Conservation (phyloP, 139 green algal species). For the Tetradesmus lagerheimii region DNA sequence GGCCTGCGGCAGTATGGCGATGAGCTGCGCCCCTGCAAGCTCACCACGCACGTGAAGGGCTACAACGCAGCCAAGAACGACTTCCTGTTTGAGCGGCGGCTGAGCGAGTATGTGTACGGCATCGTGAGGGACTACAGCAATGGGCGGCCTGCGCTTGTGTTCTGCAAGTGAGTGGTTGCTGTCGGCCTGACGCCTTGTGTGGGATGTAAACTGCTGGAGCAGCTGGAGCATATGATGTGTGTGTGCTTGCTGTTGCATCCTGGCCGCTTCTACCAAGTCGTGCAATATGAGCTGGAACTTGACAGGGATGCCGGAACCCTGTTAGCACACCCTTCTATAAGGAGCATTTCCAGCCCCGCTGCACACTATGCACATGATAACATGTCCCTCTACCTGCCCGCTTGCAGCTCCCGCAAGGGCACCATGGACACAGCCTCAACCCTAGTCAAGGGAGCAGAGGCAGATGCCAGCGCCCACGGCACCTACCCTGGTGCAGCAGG, state of each 20-base stretch:
- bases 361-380: neutral
- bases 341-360: no score
- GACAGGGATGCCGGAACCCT: no score
- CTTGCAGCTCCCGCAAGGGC: conserved; percentile 83
- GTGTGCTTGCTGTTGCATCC: no score
- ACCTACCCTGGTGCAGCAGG: neutral
- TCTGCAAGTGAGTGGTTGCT: conserved; percentile 83
- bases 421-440: conserved; percentile 76
- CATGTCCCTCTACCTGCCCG: neutral
- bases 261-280: no score
- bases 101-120: conserved; percentile 80
- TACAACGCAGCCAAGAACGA: conserved; percentile 82
- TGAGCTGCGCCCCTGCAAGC: conserved; percentile 87
- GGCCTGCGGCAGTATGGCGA: conserved; percentile 81
- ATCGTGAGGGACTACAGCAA: conserved; percentile 81
- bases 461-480: neutral
- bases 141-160: conserved; percentile 89
- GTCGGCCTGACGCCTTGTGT: neutral
- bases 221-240: no score
- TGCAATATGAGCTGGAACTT: no score
- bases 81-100: conserved; percentile 87
- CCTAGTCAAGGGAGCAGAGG: conserved; percentile 61
- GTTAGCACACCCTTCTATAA: no score
- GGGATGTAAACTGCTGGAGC: no score
- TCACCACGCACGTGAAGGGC: conserved; percentile 84